Evolutionary conservation across 179 eudicot species (phyloP).

Genomic region (Pouteria campechiana): DNA sequence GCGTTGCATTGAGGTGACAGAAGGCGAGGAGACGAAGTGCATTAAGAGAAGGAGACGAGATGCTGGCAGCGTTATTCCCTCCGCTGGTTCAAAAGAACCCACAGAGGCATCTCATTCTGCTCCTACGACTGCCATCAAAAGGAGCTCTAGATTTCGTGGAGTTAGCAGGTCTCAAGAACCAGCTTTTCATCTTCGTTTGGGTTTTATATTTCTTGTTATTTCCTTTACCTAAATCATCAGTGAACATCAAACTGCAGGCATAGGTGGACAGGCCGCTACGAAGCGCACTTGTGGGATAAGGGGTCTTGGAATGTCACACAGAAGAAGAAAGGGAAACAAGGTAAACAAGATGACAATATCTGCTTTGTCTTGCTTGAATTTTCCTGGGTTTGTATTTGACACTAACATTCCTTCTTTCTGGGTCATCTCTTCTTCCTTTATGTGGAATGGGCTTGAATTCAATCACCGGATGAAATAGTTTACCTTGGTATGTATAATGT

Average conservation of each 20-base stretch:
- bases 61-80: too few relatives aligned
- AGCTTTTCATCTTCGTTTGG: neutral
- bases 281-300: constrained; percentile 48
- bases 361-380: neutral
- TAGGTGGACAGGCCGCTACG: constrained; percentile 30
- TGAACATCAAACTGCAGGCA: constrained; percentile 8
- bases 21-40: constrained; percentile 14
- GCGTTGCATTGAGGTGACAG: constrained; percentile 1
- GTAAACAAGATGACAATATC: neutral
- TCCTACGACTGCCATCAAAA: constrained; percentile 19
- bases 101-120: too few relatives aligned
- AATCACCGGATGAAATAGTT: constrained; percentile 24
- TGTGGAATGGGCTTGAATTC: too few relatives aligned
- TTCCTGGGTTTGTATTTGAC: neutral
- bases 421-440: neutral
- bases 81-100: too few relatives aligned
- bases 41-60: constrained; percentile 28
- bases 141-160: constrained; percentile 38
- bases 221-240: neutral
- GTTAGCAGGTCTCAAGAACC: constrained; percentile 22
- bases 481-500: constrained; percentile 38
- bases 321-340: constrained; percentile 49
- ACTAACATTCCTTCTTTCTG: too few relatives aligned
- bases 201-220: neutral
- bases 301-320: constrained; percentile 40